A percentile compares a stretch with the other conserved stretches of the same genome.
Evolutionary conservation across 371 early-diverging fungal genomes (phyloP).

Genomic region (Mycotypha africana): DNA sequence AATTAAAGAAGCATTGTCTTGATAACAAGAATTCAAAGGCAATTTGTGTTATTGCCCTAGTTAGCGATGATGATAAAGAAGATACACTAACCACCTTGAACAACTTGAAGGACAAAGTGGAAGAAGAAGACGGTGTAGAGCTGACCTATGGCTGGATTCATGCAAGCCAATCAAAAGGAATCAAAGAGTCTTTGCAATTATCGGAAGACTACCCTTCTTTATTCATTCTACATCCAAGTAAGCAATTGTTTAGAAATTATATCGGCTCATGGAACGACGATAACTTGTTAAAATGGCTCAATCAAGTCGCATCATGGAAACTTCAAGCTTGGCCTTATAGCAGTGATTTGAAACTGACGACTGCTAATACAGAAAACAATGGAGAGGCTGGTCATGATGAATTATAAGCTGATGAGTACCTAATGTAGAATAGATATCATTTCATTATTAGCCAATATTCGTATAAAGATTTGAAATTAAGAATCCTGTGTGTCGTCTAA

Average conservation of each 20-base stretch:
- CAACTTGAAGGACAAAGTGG: slow-evolving; percentile 44
- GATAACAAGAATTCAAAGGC: slow-evolving; percentile 8
- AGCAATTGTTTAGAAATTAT: slow-evolving; percentile 62
- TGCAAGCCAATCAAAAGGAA: slow-evolving; percentile 43
- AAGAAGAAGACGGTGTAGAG: slow-evolving; percentile 8
- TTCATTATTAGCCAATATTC: too few species aligned
- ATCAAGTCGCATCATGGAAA: slow-evolving; percentile 32
- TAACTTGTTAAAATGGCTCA: slow-evolving; percentile 52
- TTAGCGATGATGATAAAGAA: slow-evolving; percentile 52
- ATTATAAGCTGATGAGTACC: too few species aligned
- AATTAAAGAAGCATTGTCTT: slow-evolving; percentile 5
- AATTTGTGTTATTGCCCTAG: slow-evolving; percentile 57
- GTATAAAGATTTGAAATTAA: too few species aligned
- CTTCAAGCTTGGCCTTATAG: slow-evolving; percentile 38
- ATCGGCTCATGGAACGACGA: slow-evolving; percentile 67
- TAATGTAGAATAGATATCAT: too few species aligned
- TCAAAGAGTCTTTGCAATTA: slow-evolving; percentile 60
- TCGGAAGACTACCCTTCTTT: slow-evolving; percentile 66
- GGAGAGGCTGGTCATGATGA: too few species aligned
- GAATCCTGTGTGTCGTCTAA: too few species aligned
- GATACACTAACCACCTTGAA: slow-evolving; percentile 49
- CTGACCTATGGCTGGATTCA: slow-evolving; percentile 67
- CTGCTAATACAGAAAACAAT: not conserved
- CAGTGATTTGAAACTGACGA: slow-evolving; percentile 21
- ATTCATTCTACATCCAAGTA: slow-evolving; percentile 60